Evolutionary conservation across 495 filamentous ascomycete species (phyloP).

Genomic region (Penicillium canescens): DNA sequence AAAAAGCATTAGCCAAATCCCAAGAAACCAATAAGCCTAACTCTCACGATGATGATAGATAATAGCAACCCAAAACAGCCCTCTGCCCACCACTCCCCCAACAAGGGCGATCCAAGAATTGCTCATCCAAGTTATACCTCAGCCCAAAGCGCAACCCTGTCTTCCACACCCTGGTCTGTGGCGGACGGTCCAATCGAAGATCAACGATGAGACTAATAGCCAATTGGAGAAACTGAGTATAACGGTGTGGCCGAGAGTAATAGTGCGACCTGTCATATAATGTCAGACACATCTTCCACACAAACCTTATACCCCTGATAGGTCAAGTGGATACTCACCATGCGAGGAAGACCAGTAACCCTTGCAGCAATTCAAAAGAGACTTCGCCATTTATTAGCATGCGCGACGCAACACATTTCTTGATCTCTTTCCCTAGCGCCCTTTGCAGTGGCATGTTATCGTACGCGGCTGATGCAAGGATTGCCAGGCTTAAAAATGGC

Average conservation of each 20-base stretch:
- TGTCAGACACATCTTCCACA: constrained; percentile 4
- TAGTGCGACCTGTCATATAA: constrained; percentile 26
- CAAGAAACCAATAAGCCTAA: background rate
- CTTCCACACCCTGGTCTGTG: constrained; percentile 25
- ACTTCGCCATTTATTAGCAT: constrained; percentile 48
- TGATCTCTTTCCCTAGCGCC: constrained; percentile 35
- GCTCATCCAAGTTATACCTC: constrained; percentile 1
- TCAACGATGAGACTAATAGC: constrained; percentile 47
- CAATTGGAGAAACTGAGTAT: constrained; percentile 43
- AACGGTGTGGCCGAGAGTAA: constrained; percentile 37
- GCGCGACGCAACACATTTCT: constrained; percentile 37
- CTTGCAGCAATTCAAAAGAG: constrained; percentile 50
- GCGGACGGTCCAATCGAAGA: constrained; percentile 40
- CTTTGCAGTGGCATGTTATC: constrained; percentile 37
- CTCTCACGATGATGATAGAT: constrained; percentile 24
- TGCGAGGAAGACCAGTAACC: constrained; percentile 46
- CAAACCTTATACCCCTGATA: background rate
- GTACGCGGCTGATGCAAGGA: constrained; percentile 41
- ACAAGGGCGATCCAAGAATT: constrained; percentile 9
- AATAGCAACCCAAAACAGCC: constrained; percentile 23
- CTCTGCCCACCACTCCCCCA: constrained; percentile 25
- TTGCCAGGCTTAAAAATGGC: constrained; percentile 33
- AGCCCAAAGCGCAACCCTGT: constrained; percentile 14
- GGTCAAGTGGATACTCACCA: constrained; percentile 28
- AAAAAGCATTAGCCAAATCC: background rate